phyloP scores from a whole-genome alignment of 2,329 filamentous ascomycete species.

The Hymenotorrendiella dingleyae region DNA sequence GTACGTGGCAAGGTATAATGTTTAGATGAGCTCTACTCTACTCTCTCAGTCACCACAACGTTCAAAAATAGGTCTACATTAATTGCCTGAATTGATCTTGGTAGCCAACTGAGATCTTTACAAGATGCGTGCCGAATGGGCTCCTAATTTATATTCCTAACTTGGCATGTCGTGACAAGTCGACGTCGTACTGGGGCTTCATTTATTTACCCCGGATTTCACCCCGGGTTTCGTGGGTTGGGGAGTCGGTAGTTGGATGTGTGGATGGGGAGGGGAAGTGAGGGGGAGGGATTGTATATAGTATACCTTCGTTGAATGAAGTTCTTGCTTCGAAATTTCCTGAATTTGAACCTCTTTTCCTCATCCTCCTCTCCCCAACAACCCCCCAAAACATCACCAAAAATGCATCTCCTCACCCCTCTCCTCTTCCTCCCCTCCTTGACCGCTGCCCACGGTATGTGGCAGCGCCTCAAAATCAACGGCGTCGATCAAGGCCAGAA shows the following conservation, averaged over 20 bases:
- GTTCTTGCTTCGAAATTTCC: no score
- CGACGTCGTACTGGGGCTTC: no score
- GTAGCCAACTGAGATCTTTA: no score
- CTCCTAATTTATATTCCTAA: no score
- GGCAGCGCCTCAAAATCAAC: conserved; percentile 42
- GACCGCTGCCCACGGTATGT: conserved; percentile 37
- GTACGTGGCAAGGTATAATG: no score
- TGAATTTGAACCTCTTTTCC: not conserved
- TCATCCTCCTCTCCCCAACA: not conserved
- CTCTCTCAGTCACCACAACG: no score
- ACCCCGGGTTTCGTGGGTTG: conserved; percentile 4
- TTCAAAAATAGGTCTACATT: no score
- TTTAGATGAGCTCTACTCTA: no score
- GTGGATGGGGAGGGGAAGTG: not conserved
- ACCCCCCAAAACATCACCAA: not conserved
- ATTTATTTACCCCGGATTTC: conserved; percentile 12
- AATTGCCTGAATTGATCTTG: no score
- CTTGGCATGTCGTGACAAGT: no score
- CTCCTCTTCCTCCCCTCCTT: conserved; percentile 6
- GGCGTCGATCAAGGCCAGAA: conserved; percentile 44
- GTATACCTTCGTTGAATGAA: not conserved
- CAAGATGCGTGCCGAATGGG: no score
- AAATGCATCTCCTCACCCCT: conserved; percentile 5
- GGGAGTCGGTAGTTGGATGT: not conserved
- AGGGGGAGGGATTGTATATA: not conserved